These are phyloP conservation scores for Fragaria nilgerrensis DNA, from an alignment of 306 rosid species.

Conservation along the genomic window DNA sequence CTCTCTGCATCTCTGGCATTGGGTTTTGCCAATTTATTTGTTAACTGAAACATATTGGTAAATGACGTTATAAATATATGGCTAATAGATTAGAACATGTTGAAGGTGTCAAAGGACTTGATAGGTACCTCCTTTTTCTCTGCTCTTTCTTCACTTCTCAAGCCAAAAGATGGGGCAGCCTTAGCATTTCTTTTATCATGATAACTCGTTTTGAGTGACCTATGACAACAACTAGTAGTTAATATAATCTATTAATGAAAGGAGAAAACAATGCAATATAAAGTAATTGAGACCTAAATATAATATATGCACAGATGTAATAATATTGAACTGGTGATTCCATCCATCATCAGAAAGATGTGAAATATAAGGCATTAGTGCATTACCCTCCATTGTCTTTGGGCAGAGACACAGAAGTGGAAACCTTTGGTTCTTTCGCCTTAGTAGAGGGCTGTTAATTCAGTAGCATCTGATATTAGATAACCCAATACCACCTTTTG, in stretches of 20 bases:
- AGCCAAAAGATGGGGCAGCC: constrained; percentile 36
- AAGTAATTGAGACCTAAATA: constrained; percentile 6
- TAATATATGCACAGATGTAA: not conserved
- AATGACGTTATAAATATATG: not conserved
- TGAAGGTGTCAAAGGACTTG: constrained; percentile 2
- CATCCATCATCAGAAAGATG: constrained; percentile 5
- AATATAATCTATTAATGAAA: not conserved
- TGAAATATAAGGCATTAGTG: constrained; percentile 6
- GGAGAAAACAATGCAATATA: not conserved
- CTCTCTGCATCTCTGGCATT: constrained; percentile 41
- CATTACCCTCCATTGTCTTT: constrained; percentile 73
- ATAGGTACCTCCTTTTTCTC: constrained; percentile 60
- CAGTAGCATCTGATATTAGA: not conserved
- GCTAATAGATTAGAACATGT: not conserved
- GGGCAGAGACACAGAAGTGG: constrained; percentile 42
- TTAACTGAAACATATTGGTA: constrained; percentile 28
- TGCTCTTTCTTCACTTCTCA: constrained; percentile 42
- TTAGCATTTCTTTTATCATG: constrained; percentile 48
- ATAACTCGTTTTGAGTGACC: constrained; percentile 52
- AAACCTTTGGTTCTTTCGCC: constrained; percentile 49
- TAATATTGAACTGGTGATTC: constrained; percentile 11
- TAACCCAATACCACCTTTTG: not conserved
- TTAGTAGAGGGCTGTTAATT: constrained; percentile 51
- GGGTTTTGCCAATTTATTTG: constrained; percentile 45
- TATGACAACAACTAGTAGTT: constrained; percentile 21